Evolutionary conservation across 148 eudicot genomes (phyloP), one percentile per base, ranked within the genome.

Genomic region (Persicaria maculosa): DNA sequence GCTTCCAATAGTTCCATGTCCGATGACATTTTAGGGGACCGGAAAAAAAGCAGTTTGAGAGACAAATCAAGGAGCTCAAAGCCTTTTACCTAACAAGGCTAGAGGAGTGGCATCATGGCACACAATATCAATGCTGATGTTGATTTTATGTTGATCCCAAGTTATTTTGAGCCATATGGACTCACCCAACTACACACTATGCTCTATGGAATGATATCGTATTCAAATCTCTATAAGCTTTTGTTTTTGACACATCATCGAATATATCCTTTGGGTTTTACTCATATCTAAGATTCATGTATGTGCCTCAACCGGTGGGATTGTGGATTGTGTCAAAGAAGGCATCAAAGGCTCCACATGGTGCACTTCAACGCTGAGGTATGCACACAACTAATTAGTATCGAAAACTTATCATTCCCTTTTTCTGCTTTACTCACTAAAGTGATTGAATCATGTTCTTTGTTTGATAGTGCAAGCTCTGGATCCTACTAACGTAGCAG

Each of bases 161-260:
- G 98, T 68, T 87, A 97, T 80, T 93, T 93, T 58, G 98, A 93
- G 76, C 98, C 98, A 25, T 91, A 95, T 77, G 98, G 98, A 57
- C 95, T 93, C 64, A 93, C 88, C 77, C 98, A 93, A 68, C 83
- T 93, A 16, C 86, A 87, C 20, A 87, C 97, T 48, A 89, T 93
- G 97, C 85, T 88, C 58, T 93, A 93, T 80, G 98, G 97, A 86
- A 87, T 90, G 36, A 93, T 93, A 86, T 2, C 1, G 31, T 20
- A 54, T n/a, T 4, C 6, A 50, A 31, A 20, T 14, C 9, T 64
- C 61, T n/a, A 5, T 5, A 16, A 55, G 16, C 7, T 20, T 20
- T 20, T 20, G 0, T 20, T 20, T 20, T 20, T 20, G 0, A 0
- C 22, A 6, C 7, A 17, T n/a, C 17, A 47, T 6, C 9, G 9